A percentile compares a stretch with the other conserved stretches of the same genome.
Conservation (phyloP, 257 asterid species). For the Gynochthodes officinalis region DNA sequence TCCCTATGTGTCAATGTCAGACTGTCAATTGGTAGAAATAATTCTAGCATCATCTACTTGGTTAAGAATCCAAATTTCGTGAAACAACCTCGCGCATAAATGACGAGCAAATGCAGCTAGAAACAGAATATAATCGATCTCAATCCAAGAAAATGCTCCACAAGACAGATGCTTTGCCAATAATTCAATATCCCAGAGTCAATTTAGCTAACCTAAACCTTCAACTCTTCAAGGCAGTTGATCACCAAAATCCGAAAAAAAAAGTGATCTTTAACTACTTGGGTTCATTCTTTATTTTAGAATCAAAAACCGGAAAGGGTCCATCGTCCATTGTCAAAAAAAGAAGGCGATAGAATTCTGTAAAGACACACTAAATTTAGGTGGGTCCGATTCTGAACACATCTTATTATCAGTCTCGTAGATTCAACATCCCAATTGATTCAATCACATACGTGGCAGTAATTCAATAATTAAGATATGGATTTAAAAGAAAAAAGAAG, state of each 20-base stretch:
- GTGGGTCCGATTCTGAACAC: neutral
- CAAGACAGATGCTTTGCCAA: neutral
- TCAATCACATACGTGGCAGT: no score
- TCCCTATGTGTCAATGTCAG: neutral
- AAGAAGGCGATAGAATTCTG: neutral
- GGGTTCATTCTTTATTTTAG: no score
- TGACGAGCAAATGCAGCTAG: slow-evolving; percentile 4
- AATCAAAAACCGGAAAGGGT: no score
- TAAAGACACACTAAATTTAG: neutral
- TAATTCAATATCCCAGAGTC: neutral
- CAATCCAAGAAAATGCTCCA: neutral
- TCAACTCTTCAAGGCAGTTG: neutral
- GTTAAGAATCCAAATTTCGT: neutral
- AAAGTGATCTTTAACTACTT: no score
- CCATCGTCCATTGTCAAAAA: no score
- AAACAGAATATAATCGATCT: neutral
- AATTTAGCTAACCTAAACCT: neutral
- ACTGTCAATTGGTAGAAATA: neutral
- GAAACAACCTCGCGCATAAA: neutral
- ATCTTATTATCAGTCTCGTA: neutral
- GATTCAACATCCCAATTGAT: neutral
- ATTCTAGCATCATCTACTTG: neutral
- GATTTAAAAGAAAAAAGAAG: neutral
- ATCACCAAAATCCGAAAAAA: neutral
- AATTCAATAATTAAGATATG: no score